Evolutionary conservation across 2,329 filamentous ascomycete species (phyloP).

Genomic region (Colletotrichum scovillei): DNA sequence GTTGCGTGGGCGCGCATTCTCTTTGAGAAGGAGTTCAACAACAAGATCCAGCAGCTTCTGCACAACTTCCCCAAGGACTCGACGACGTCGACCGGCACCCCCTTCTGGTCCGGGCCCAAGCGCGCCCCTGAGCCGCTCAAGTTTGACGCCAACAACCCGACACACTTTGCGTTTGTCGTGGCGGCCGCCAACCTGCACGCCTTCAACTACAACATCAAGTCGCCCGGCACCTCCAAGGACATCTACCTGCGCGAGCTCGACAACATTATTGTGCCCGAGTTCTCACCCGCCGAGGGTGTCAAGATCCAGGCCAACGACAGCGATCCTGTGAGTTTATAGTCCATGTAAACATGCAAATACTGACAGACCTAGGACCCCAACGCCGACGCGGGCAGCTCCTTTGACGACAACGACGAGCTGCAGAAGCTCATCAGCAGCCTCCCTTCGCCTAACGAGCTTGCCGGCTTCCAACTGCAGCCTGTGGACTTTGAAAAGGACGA

Average conservation of each 20-base stretch:
- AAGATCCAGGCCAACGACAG: constrained; percentile 98
- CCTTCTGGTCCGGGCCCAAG: constrained; percentile 99
- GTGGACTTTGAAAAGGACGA: constrained; percentile 99
- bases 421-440: constrained; percentile 77
- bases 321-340: constrained; percentile 73
- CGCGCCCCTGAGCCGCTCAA: constrained; percentile 91
- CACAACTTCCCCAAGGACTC: constrained; percentile 98
- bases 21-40: constrained; percentile 97
- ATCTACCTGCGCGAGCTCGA: constrained; percentile 86
- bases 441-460: constrained; percentile 82
- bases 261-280: constrained; percentile 95
- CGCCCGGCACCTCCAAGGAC: constrained; percentile 76
- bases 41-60: constrained; percentile 93
- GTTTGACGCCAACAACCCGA: constrained; percentile 86
- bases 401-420: constrained; percentile 82
- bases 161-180: constrained; percentile 89
- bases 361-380: constrained; percentile 77
- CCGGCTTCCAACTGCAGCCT: constrained; percentile 88
- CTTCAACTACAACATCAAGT: constrained; percentile 97
- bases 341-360: neutral
- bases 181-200: constrained; percentile 93
- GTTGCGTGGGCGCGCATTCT: constrained; percentile 93
- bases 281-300: constrained; percentile 87
- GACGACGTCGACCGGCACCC: constrained; percentile 85
- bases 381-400: constrained; percentile 63